Conservation (phyloP, 2,329 filamentous ascomycete genomes). For the Cladosporium sp. region DNA sequence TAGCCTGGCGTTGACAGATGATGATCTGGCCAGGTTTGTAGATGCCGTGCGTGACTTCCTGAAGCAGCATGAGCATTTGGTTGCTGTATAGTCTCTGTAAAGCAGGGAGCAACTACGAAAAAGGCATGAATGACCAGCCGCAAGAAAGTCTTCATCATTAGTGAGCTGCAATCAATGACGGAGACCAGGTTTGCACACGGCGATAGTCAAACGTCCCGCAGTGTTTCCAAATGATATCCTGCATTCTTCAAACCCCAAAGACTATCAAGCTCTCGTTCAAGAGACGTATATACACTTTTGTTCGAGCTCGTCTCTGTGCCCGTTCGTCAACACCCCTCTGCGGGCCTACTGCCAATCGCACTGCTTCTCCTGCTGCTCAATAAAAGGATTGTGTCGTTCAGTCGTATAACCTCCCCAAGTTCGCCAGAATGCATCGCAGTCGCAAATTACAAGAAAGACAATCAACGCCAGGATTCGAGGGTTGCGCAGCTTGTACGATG, state of each 20-base stretch:
- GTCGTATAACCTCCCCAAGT: conserved; percentile 11
- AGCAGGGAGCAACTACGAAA: not conserved
- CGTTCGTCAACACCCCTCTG: not conserved
- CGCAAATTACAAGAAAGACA: not conserved
- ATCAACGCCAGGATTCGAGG: not conserved
- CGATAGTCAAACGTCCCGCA: not conserved
- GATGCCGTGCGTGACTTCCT: conserved; percentile 7
- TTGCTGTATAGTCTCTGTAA: not conserved
- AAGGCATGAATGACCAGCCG: not conserved
- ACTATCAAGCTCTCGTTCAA: conserved; percentile 4
- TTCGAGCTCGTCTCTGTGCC: not conserved
- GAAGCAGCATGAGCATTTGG: not conserved
- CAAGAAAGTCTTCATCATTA: not conserved
- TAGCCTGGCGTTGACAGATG: conserved; percentile 37
- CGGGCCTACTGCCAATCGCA: not conserved
- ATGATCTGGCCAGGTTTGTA: conserved; percentile 38
- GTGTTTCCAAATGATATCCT: not conserved
- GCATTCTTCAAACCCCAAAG: not conserved
- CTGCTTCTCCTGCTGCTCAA: conserved; percentile 1
- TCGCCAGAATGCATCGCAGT: conserved; percentile 9
- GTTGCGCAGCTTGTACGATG: not conserved
- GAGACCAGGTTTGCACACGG: not conserved
- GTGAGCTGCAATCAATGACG: not conserved
- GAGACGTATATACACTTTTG: conserved; percentile 12
- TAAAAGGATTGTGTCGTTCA: conserved; percentile 19